Base-by-base conservation (phyloP, 176 grass and related monocot genomes). In the Eleusine indica region DNA sequence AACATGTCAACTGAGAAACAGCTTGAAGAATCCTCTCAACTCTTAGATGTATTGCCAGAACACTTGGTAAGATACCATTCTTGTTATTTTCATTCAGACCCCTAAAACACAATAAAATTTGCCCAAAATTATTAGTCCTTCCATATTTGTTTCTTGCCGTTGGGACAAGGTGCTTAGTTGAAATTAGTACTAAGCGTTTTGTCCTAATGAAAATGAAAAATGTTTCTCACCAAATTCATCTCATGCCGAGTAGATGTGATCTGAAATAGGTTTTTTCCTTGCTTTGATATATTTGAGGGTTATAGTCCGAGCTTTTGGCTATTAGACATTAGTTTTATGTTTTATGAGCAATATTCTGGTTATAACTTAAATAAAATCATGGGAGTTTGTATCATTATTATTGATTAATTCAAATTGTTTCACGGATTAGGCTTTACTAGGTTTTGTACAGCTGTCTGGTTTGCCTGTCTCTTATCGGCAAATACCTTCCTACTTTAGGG, bases 1-100 rank as follows among this genome's bases (percentile, higher is more conserved):
- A 88, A 87, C 80, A 91, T 84, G 54, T 88, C 87, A 71, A 91
- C 90, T 67, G 96, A 98, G 68, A 95, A 91, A 58, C 85, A 78
- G 51, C 21, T 87, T 58, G 91, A 95, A 69, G 89, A 80, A 73
- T 77, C 85, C 4, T 79, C 81, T 86, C 80, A 77, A 81, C 51
- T 68, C 29, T 86, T 89, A 56, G 93, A 93, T 68, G 53, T 70
- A 64, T 88, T 89, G 44, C 87, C 92, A 37, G 96, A 95, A 21
- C 80, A 85, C 66, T 78, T 88, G 84, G 96, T 95, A 84, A 91
- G 85, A 74, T 42, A 40, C 18, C 73, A 11, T 30, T 68, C 5
- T 51, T 49, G 12, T 57, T 17, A 17, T 49, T n/a, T 73, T 16
- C 15, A 68, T 9, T 48, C 38, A 46, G 12, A 81, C 21, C 6